Conservation (phyloP, 352 stramenopile genomes). For the Phytophthora sojae region DNA sequence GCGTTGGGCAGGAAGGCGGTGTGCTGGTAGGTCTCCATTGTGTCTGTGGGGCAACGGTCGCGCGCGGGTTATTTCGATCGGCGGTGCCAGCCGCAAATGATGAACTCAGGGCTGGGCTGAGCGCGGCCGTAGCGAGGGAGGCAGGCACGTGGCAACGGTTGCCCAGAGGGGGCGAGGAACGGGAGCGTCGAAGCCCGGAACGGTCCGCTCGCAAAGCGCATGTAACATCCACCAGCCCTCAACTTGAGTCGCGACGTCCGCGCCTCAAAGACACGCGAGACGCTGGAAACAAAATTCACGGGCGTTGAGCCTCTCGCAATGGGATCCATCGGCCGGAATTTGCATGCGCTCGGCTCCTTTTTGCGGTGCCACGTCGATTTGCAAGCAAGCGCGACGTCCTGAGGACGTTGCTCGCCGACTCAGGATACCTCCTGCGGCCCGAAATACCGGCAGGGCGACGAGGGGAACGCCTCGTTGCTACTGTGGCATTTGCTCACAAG, state of each 20-base stretch:
- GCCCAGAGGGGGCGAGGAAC: background rate
- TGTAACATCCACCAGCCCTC: background rate
- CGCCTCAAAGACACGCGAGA: slow-evolving; percentile 2
- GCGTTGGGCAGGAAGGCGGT: background rate
- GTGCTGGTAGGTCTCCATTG: slow-evolving; percentile 10
- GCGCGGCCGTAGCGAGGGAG: background rate
- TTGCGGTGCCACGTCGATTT: background rate
- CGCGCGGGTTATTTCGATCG: slow-evolving; percentile 11
- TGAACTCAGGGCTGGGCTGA: slow-evolving; percentile 6
- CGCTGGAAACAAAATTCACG: background rate
- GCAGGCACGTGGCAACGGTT: background rate
- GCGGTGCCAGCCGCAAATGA: slow-evolving; percentile 3
- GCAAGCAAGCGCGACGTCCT: background rate
- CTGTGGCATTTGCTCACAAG: background rate
- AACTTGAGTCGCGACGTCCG: slow-evolving; percentile 1
- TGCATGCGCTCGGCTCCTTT: background rate
- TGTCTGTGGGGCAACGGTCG: background rate
- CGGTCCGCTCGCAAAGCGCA: background rate
- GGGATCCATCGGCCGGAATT: background rate
- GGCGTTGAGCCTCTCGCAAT: background rate
- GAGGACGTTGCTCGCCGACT: background rate
- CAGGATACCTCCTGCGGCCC: too few relatives aligned
- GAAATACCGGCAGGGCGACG: too few relatives aligned
- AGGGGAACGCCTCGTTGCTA: background rate
- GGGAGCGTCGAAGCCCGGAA: slow-evolving; percentile 1